These are phyloP conservation scores for Fusarium ambrosium DNA, from an alignment of 2,329 filamentous ascomycete genomes.

Conservation along the genomic window DNA sequence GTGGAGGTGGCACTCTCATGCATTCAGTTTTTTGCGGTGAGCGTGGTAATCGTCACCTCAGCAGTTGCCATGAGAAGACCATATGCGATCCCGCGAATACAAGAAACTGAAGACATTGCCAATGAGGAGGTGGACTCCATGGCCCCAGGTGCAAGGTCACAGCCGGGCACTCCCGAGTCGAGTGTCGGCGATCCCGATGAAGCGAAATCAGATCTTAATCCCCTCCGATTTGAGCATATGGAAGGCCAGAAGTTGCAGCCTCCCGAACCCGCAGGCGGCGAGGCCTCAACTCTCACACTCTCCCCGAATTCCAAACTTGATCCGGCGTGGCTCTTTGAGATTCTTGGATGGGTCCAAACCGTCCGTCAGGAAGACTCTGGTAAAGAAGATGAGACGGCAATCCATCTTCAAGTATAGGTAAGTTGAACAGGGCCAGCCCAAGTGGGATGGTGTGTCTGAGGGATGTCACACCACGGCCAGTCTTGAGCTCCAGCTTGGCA, in stretches of 20 bases:
- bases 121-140: constrained; percentile 16
- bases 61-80: constrained; percentile 21
- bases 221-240: constrained; percentile 28
- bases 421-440: constrained; percentile 5
- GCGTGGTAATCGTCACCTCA: constrained; percentile 18
- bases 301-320: constrained; percentile 15
- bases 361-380: not conserved
- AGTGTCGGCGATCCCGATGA: constrained; percentile 10
- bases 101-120: constrained; percentile 1
- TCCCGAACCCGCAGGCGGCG: constrained; percentile 13
- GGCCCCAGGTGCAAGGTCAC: not conserved
- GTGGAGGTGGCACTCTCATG: constrained; percentile 19
- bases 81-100: not conserved
- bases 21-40: constrained; percentile 21
- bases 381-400: constrained; percentile 5
- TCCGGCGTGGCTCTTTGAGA: constrained; percentile 17
- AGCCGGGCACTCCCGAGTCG: not conserved
- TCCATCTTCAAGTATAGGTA: not conserved
- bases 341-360: constrained; percentile 21
- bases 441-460: constrained; percentile 3
- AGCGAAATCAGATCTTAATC: constrained; percentile 11
- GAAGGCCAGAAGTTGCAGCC: constrained; percentile 22
- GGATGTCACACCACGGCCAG: not conserved
- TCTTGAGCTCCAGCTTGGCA: not conserved
- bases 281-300: constrained; percentile 23